Evolutionary conservation across 2,329 filamentous ascomycete genomes (phyloP), one percentile per base, ranked within the genome.

Genomic region (Xylariaceae sp.): DNA sequence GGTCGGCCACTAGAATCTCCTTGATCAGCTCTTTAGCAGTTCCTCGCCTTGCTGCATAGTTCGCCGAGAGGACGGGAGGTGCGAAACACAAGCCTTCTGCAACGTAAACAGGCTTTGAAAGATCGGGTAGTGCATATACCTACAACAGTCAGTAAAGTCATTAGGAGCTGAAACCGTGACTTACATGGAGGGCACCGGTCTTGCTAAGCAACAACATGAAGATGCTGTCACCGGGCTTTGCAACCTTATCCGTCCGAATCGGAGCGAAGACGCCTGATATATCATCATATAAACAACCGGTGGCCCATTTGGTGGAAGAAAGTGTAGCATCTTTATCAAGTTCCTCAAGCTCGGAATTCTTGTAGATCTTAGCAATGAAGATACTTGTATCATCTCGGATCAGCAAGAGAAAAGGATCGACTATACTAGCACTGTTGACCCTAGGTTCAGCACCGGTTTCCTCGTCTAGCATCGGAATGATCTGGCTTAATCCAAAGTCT

Each of bases 401-500:
- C 14, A 98, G 81, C 2, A 96, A 77, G 12, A 99, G 74, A 68
- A 92, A 97, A 0, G 91, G 91, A 65, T 98, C 93, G 19, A 85
- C 85, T 65, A 98, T 93, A 70, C 90, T 96, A 40, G 90, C 89
- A 67, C 86, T 89, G 44, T 92, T 77, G 42, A 95, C 88, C 50
- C 88, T 83, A 3, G 91, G 88, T 66, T 96, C 91, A 19, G 84
- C 87, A 12, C 89, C 92, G 0, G 88, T 93, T 62, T 95, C 90
- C 66, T 96, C 95, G 66, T 98, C 95, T 59, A 91, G 84, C 83
- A 98, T 91, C 0, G 93, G 91, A 48, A 97, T 82, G 52, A 99
- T 98, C 68, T 98, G 93, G 44, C 88, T 88, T 50, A 99, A 81
- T 10, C 89, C 90, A 56, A 99, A 83, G 72, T 96, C 91, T 91